These are phyloP conservation scores for Penicillium turbatum DNA, from an alignment of 495 filamentous ascomycete genomes.

Conservation along the genomic window DNA sequence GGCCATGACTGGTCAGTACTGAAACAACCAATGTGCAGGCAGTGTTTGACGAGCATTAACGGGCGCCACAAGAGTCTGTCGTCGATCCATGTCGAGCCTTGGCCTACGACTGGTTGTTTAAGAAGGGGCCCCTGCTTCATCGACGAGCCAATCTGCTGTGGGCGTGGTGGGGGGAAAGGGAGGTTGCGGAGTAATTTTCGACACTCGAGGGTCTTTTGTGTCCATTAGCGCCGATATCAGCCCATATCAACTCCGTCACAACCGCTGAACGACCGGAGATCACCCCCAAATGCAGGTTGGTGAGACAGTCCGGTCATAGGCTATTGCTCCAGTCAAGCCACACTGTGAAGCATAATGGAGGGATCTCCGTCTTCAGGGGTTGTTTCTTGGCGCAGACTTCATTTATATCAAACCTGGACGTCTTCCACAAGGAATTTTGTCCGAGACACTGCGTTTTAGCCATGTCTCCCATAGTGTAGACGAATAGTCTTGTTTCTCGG, in stretches of 20 bases:
- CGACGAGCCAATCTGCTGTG: slow-evolving; percentile 12
- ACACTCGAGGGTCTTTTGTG: neutral
- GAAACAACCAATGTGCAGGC: slow-evolving; percentile 15
- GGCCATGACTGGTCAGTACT: slow-evolving; percentile 15
- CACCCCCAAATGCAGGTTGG: neutral
- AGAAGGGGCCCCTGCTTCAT: slow-evolving; percentile 13
- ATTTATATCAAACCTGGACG: slow-evolving; percentile 21
- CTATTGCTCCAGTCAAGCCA: slow-evolving; percentile 5
- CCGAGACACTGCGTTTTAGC: neutral
- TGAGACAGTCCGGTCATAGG: slow-evolving; percentile 1
- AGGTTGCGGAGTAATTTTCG: neutral
- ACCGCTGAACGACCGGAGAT: neutral
- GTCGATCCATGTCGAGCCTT: slow-evolving; percentile 12
- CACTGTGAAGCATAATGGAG: neutral
- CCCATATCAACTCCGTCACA: neutral
- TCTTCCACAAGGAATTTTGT: slow-evolving; percentile 7
- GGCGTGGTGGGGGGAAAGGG: slow-evolving; percentile 3
- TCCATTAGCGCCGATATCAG: slow-evolving; percentile 4
- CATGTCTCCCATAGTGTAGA: neutral
- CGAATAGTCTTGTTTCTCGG: neutral
- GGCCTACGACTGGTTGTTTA: slow-evolving; percentile 11
- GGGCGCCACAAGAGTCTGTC: slow-evolving; percentile 3
- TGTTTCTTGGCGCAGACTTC: slow-evolving; percentile 14
- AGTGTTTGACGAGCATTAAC: slow-evolving; percentile 13
- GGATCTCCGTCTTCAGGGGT: neutral